A percentile compares a stretch with the other conserved stretches of the same genome.
Evolutionary conservation across 768 basidiomycete genomes (phyloP).

Genomic region (Wakefieldia striispora): DNA sequence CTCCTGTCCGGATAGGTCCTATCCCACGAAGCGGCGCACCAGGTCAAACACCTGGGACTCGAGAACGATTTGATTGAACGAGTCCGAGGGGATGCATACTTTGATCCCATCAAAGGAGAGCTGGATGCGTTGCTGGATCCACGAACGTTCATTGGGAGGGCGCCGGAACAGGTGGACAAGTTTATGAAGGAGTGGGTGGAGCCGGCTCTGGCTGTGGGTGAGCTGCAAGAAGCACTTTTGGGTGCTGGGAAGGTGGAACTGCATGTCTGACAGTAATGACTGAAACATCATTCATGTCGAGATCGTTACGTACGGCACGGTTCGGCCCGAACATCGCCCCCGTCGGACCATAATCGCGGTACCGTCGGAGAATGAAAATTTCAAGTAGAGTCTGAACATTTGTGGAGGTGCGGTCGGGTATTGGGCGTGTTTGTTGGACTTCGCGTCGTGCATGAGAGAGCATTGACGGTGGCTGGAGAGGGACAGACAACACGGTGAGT

Average conservation of each 20-base stretch:
- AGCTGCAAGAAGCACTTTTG: slow-evolving; percentile 52
- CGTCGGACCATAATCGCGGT: slow-evolving; percentile 14
- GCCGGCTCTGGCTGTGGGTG: slow-evolving; percentile 68
- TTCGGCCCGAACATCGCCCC: slow-evolving; percentile 21
- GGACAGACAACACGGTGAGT: slow-evolving; percentile 8
- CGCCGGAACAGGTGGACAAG: slow-evolving; percentile 90
- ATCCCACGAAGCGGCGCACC: slow-evolving; percentile 90
- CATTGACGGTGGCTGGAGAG: slow-evolving; percentile 1
- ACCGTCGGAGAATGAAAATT: slow-evolving; percentile 17
- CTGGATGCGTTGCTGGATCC: slow-evolving; percentile 83
- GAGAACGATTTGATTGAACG: slow-evolving; percentile 96
- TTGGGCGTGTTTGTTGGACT: neutral
- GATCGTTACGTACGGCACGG: neutral
- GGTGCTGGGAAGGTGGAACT: slow-evolving; percentile 62
- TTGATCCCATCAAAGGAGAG: slow-evolving; percentile 79
- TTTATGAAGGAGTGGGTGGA: slow-evolving; percentile 87
- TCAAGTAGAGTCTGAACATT: slow-evolving; percentile 12
- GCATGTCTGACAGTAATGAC: slow-evolving; percentile 30
- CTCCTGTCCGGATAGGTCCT: slow-evolving; percentile 55
- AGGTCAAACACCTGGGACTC: slow-evolving; percentile 91
- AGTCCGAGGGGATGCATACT: slow-evolving; percentile 78
- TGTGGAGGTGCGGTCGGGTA: neutral
- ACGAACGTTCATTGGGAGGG: slow-evolving; percentile 85
- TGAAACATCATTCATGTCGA: too few species aligned
- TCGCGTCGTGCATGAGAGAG: neutral